phyloP scores from a whole-genome alignment of 1,284 basidiomycete species.

The Puccinia hordei region DNA sequence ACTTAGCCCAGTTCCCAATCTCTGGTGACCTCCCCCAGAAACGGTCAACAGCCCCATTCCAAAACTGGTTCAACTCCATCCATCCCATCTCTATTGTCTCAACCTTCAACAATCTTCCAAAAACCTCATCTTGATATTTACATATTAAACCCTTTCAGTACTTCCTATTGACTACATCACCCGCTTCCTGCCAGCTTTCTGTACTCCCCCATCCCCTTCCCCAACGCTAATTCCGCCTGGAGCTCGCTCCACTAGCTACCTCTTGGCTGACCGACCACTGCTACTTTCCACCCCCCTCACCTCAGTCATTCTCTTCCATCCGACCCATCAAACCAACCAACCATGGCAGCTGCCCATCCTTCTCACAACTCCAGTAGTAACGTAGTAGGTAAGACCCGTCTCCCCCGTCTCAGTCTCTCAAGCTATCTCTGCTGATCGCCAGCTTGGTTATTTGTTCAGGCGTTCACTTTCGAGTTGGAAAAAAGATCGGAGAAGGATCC shows the following conservation, averaged over 20 bases:
- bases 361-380: slow-evolving; percentile 58
- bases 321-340: not conserved
- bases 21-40: not conserved
- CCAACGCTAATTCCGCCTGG: not conserved
- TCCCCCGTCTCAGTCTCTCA: not conserved
- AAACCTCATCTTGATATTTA: no score
- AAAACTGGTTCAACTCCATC: not conserved
- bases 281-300: not conserved
- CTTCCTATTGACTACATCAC: no score
- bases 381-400: slow-evolving; percentile 55
- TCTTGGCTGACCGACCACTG: not conserved
- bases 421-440: not conserved
- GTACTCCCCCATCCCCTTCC: not conserved
- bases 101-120: not conserved
- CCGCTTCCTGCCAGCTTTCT: not conserved
- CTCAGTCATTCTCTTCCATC: slow-evolving; percentile 14
- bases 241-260: not conserved
- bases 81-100: not conserved
- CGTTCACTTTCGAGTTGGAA: slow-evolving; percentile 80
- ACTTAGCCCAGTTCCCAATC: not conserved
- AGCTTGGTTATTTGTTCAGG: slow-evolving; percentile 59
- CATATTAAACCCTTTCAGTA: no score
- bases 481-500: slow-evolving; percentile 71
- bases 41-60: slow-evolving; percentile 12
- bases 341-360: slow-evolving; percentile 56